Evolutionary conservation across 352 stramenopile genomes (phyloP), one percentile per base, ranked within the genome.

Genomic region (Phytophthora niederhauseri): DNA sequence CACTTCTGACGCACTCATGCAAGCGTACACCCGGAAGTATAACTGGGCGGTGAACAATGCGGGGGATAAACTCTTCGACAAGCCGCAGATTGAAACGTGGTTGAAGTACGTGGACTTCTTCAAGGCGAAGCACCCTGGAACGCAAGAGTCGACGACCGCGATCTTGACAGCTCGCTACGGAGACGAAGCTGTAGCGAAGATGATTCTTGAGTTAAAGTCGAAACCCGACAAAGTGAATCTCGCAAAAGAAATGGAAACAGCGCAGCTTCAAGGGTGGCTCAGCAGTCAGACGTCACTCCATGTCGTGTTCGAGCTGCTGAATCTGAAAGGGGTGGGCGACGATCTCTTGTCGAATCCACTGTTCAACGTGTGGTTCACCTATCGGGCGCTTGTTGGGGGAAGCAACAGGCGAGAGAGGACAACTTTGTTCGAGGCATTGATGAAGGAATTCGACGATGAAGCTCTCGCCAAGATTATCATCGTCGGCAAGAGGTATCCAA

Each of bases 21-120:
- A 43, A 43, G 26, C 50, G 9, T 57, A 57, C 26, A 28, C 12
- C 4, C 19, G 34, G 15, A 57, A 57, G 8, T 57, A 12, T 17
- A 31, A 45, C 50, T 57, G 50, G 28, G 50, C 26, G 15, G 17
- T 14, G 36, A 43, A n/a, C 6, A 64, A 11, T 2, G 28, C 43
- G 7, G 20, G 43, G 4, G 43, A 63, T 22, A 63, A 55, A 30
- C 26, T 63, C 17, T 6, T 64, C 6, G 57, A 55, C 4, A 62
- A 53, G 2, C 56, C 56, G 4, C 15, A 62, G 20, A 20, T 53
- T 7, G 14, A 24, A 8, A 43, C 38, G 15, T 62, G 56, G 56
- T 15, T 62, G 3, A 12, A 3, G 9, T 62, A 62, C 17, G 36
- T 28, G 3, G 41, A 62, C 17, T 22, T 38, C 28, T 62, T 45